These are phyloP conservation scores for Alternaria longipes DNA, from an alignment of 2,329 filamentous ascomycete species.

Conservation along the genomic window DNA sequence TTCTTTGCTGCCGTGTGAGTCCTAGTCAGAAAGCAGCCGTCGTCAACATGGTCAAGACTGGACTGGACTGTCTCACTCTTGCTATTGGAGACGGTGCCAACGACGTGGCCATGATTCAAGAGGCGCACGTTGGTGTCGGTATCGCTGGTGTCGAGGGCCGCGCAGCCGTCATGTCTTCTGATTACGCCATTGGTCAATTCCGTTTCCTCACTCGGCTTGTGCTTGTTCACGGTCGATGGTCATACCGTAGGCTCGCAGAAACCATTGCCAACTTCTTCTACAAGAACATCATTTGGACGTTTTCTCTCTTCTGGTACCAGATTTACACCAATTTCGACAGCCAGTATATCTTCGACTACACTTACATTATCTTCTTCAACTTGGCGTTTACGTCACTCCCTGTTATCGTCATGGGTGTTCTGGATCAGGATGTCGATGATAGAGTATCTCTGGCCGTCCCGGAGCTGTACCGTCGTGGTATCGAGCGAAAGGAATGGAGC, in stretches of 20 bases:
- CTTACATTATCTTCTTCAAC: conserved; percentile 96
- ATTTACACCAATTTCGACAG: conserved; percentile 96
- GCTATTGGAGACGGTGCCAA: conserved; percentile 91
- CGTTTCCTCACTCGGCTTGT: conserved; percentile 81
- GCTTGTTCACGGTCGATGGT: conserved; percentile 86
- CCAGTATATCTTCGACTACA: conserved; percentile 97
- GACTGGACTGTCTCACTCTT: conserved; percentile 93
- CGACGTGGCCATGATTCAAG: conserved; percentile 93
- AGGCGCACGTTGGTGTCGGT: conserved; percentile 87
- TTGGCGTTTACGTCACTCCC: conserved; percentile 95
- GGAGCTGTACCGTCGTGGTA: conserved; percentile 92
- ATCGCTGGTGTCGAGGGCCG: conserved; percentile 88
- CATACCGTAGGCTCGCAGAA: conserved; percentile 92
- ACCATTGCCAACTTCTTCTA: conserved; percentile 99
- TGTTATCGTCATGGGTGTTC: conserved; percentile 92
- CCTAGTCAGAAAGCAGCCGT: conserved; percentile 98
- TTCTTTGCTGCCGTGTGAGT: conserved; percentile 96
- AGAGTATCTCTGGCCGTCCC: conserved; percentile 93
- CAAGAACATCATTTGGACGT: conserved; percentile 99
- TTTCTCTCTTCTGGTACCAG: conserved; percentile 96
- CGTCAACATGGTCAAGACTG: conserved; percentile 92
- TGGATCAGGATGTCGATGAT: conserved; percentile 97
- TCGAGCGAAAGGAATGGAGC: conserved; percentile 96
- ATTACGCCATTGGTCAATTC: conserved; percentile 91
- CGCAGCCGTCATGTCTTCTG: conserved; percentile 84